A percentile compares a stretch with the other conserved stretches of the same genome.
Evolutionary conservation across 257 asterid species (phyloP).

Genomic region (Catharanthus roseus): DNA sequence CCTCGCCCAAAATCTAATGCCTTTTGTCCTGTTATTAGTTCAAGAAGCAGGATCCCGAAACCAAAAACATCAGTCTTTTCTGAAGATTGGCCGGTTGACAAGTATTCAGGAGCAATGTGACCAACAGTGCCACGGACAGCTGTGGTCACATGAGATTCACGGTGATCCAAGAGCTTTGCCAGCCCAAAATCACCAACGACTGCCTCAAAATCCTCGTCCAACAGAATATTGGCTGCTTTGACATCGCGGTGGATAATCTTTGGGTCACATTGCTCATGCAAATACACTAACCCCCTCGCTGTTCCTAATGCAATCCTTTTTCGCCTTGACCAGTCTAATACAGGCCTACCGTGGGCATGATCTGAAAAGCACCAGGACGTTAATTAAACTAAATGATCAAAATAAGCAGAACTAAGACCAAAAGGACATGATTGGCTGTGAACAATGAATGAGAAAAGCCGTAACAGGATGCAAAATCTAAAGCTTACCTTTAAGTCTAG

Average conservation of each 20-base stretch:
- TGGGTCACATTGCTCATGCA: slow-evolving; percentile 96
- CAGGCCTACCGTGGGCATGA: slow-evolving; percentile 61
- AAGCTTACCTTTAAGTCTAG: slow-evolving; percentile 64
- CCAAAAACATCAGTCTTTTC: slow-evolving; percentile 94
- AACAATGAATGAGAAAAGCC: not conserved
- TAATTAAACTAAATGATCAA: not conserved
- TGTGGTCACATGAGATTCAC: slow-evolving; percentile 85
- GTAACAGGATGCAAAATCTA: not conserved
- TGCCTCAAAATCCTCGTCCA: slow-evolving; percentile 94
- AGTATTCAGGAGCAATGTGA: slow-evolving; percentile 90
- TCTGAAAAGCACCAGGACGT: slow-evolving; percentile 34
- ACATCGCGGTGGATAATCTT: slow-evolving; percentile 90
- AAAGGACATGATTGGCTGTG: not conserved
- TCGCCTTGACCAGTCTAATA: slow-evolving; percentile 78
- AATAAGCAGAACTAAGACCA: not conserved
- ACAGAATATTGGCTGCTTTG: slow-evolving; percentile 85
- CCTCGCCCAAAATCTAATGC: slow-evolving; percentile 85
- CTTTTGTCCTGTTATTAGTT: slow-evolving; percentile 83
- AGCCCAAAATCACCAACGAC: slow-evolving; percentile 93
- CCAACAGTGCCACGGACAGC: slow-evolving; percentile 97
- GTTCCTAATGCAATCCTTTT: slow-evolving; percentile 79
- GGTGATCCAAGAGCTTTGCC: slow-evolving; percentile 90
- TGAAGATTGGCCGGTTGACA: slow-evolving; percentile 87
- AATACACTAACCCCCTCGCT: slow-evolving; percentile 77
- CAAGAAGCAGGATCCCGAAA: slow-evolving; percentile 82